phyloP scores from a whole-genome alignment of 2,329 filamentous ascomycete genomes.

The Endoconidiophora polonica region DNA sequence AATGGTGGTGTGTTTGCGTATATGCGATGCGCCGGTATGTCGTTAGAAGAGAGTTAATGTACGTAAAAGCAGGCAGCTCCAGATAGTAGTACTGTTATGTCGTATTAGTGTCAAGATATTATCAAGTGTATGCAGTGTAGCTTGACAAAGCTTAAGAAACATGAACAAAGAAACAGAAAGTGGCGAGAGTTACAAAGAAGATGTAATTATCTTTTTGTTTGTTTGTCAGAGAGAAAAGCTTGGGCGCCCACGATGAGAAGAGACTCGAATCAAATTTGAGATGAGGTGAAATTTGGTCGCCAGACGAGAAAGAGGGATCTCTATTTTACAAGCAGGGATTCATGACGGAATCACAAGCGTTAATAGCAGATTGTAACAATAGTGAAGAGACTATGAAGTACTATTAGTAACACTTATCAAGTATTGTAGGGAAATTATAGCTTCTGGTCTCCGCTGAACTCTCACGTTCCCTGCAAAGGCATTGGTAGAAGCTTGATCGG shows the following conservation, averaged over 20 bases:
- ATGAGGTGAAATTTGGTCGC: constrained; percentile 12
- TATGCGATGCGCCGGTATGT: background rate
- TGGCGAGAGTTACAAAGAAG: background rate
- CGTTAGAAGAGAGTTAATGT: background rate
- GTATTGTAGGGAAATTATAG: too few species aligned
- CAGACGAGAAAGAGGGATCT: constrained; percentile 7
- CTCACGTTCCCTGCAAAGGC: too few species aligned
- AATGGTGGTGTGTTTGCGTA: background rate
- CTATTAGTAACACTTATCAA: too few species aligned
- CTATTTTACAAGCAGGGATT: constrained; percentile 6
- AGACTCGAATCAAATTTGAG: constrained; percentile 10
- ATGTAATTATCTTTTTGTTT: background rate
- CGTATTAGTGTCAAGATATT: background rate
- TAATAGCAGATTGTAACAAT: too few species aligned
- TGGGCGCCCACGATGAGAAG: background rate
- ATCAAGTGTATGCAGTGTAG: constrained; percentile 8
- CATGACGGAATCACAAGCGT: constrained; percentile 1
- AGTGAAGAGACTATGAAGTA: too few species aligned
- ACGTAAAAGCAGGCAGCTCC: background rate
- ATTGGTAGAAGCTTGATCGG: too few species aligned
- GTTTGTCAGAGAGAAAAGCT: background rate
- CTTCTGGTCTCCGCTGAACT: too few species aligned
- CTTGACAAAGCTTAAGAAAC: background rate
- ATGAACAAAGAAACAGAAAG: background rate
- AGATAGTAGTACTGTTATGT: background rate